phyloP scores from a whole-genome alignment of 2,329 filamentous ascomycete genomes.

The Fusarium annulatum region DNA sequence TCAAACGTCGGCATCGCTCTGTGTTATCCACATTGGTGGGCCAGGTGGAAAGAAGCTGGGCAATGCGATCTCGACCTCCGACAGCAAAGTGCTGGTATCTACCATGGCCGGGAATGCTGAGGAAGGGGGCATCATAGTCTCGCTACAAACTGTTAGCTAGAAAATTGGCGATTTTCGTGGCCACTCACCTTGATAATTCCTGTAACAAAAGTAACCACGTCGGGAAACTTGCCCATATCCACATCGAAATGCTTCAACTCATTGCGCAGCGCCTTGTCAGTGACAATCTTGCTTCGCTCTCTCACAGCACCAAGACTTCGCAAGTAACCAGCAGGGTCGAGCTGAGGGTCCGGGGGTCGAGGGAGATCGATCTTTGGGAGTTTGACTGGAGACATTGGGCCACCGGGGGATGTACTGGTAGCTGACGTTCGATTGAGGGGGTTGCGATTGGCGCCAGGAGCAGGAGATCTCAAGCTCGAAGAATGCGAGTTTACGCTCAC shows the following conservation, averaged over 20 bases:
- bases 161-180: neutral
- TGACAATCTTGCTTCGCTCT: conserved; percentile 78
- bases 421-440: conserved; percentile 63
- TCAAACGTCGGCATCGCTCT: conserved; percentile 78
- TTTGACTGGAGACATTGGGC: conserved; percentile 62
- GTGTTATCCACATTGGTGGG: conserved; percentile 74
- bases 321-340: conserved; percentile 91
- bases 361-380: conserved; percentile 85
- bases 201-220: conserved; percentile 89
- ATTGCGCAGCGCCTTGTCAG: conserved; percentile 81
- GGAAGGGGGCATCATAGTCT: conserved; percentile 67
- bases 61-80: conserved; percentile 79
- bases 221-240: conserved; percentile 83
- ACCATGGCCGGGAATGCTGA: conserved; percentile 83
- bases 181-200: conserved; percentile 86
- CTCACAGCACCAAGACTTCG: conserved; percentile 89
- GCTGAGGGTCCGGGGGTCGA: conserved; percentile 84
- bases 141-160: conserved; percentile 51
- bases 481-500: conserved; percentile 63
- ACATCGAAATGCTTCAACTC: conserved; percentile 88
- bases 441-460: conserved; percentile 41
- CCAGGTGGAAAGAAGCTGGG: conserved; percentile 77
- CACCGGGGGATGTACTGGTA: conserved; percentile 59
- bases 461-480: conserved; percentile 54
- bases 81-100: conserved; percentile 87